Percentiles rank a stretch among this genome's conserved stretches.
Conservation (phyloP, 257 asterid species). For the Fraxinus pennsylvanica region DNA sequence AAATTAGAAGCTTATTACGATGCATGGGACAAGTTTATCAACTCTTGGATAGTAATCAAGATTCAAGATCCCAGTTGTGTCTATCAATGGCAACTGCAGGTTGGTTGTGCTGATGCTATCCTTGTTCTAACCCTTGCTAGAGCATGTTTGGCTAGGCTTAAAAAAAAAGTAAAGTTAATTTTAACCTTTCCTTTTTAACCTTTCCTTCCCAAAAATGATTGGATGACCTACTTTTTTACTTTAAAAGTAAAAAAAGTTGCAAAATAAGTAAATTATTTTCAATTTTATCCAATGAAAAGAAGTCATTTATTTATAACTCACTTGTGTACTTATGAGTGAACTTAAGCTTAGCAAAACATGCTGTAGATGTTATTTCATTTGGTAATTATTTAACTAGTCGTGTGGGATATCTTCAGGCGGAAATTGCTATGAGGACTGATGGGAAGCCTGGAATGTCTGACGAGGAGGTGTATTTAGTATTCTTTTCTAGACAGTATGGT, state of each 20-base stretch:
- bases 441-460: slow-evolving; percentile 87
- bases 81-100: slow-evolving; percentile 93
- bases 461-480: slow-evolving; percentile 61
- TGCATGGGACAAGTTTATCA: slow-evolving; percentile 88
- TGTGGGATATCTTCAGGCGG: slow-evolving; percentile 63
- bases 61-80: slow-evolving; percentile 84
- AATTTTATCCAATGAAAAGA: background rate
- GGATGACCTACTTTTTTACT: too few species aligned
- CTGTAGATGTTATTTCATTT: background rate
- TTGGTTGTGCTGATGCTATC: slow-evolving; percentile 28
- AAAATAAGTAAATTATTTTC: background rate
- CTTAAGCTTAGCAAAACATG: background rate
- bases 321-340: background rate
- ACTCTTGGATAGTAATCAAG: slow-evolving; percentile 92
- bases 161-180: too few species aligned
- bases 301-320: too few species aligned
- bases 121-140: background rate
- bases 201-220: background rate
- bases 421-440: slow-evolving; percentile 85
- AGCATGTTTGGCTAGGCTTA: background rate
- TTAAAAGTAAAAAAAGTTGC: too few species aligned
- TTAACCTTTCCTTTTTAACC: background rate
- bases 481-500: background rate
- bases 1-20: slow-evolving; percentile 78
- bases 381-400: slow-evolving; percentile 19